Percentiles rank a stretch among this genome's conserved stretches.
These are phyloP conservation scores for Dactylellina parvicollis DNA, from an alignment of 2,329 filamentous ascomycete species.

Conservation along the genomic window DNA sequence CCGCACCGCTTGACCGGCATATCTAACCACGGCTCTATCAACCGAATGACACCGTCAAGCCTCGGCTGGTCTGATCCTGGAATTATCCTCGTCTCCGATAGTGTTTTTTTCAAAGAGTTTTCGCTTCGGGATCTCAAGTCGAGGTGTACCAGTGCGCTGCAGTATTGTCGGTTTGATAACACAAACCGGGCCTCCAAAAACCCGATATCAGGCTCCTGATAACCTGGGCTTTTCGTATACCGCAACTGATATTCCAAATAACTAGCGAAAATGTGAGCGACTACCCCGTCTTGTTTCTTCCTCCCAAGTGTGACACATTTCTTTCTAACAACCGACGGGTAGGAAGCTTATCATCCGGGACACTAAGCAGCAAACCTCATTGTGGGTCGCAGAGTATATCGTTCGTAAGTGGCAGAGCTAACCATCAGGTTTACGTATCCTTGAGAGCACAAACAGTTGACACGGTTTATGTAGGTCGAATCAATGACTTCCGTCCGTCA, in stretches of 20 bases:
- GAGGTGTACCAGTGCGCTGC: background rate
- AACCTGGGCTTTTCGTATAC: too few species aligned
- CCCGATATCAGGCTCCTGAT: constrained; percentile 21
- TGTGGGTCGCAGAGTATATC: constrained; percentile 53
- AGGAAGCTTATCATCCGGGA: constrained; percentile 54
- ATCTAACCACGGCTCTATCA: constrained; percentile 9
- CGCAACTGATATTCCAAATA: background rate
- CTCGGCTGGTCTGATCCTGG: background rate
- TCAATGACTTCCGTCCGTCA: constrained; percentile 79
- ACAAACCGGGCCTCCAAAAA: background rate
- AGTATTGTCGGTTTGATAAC: background rate
- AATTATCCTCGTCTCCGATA: constrained; percentile 8
- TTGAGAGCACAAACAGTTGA: background rate
- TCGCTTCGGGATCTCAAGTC: constrained; percentile 12
- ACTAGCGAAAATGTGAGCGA: constrained; percentile 28
- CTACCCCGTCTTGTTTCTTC: background rate
- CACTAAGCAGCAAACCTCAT: constrained; percentile 41
- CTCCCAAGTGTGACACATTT: background rate
- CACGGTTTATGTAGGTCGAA: constrained; percentile 69
- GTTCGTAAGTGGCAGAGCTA: constrained; percentile 27
- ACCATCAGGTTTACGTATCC: background rate
- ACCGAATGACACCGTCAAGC: constrained; percentile 17
- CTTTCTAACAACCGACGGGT: background rate
- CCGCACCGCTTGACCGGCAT: constrained; percentile 1
- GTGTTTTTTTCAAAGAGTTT: background rate